Conservation (phyloP, 768 basidiomycete species). For the Leccinellum albellum region DNA sequence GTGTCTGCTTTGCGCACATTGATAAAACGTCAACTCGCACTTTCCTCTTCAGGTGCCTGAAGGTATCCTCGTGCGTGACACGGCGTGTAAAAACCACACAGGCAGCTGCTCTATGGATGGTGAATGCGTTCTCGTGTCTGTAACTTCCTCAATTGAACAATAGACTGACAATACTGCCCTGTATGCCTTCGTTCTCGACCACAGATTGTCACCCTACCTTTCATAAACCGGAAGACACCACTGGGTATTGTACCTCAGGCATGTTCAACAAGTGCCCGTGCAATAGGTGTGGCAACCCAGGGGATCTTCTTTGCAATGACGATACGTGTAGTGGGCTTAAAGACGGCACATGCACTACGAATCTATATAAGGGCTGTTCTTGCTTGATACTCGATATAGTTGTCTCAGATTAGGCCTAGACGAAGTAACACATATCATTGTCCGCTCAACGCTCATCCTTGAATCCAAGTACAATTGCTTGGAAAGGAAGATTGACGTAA, state of each 20-base stretch:
- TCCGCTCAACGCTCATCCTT: too few relatives aligned
- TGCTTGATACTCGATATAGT: too few relatives aligned
- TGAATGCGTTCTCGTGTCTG: background rate
- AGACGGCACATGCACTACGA: background rate
- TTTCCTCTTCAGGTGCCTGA: background rate
- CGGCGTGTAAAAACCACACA: background rate
- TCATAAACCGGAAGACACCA: background rate
- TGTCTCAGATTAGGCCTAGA: too few relatives aligned
- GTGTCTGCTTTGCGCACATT: background rate
- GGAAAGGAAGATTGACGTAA: background rate
- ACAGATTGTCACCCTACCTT: background rate
- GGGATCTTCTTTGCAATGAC: background rate
- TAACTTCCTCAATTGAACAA: background rate
- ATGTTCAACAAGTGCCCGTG: background rate
- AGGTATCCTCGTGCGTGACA: background rate
- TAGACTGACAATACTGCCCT: background rate
- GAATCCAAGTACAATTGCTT: background rate
- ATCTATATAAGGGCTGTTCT: background rate
- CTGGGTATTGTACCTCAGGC: background rate
- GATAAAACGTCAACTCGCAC: background rate
- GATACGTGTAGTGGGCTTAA: background rate
- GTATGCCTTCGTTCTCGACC: background rate
- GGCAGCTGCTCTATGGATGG: background rate
- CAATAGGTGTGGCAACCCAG: background rate
- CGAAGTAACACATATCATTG: too few relatives aligned